phyloP scores from a whole-genome alignment of 345 rosid genomes.

The Draba incana region DNA sequence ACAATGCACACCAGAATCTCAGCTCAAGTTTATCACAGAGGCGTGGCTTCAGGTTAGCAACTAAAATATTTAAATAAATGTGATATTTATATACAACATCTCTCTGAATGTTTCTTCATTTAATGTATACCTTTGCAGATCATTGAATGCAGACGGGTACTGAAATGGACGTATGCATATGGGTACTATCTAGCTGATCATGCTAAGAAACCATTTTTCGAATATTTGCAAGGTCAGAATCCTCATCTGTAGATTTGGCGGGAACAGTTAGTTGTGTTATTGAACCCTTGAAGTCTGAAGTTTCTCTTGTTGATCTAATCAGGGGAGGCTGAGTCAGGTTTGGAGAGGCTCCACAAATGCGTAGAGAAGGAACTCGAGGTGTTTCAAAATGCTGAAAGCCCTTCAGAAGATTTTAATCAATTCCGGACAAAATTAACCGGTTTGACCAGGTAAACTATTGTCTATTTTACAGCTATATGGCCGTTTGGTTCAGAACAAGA shows the following conservation, averaged over 20 bases:
- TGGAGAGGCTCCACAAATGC: constrained; percentile 47
- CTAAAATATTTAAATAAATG: constrained; percentile 28
- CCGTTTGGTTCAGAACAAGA: neutral
- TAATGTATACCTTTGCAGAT: constrained; percentile 49
- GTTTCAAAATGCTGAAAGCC: constrained; percentile 36
- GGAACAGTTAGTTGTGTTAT: constrained; percentile 11
- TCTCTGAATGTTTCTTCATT: constrained; percentile 6
- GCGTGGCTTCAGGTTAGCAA: constrained; percentile 75
- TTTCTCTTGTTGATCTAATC: constrained; percentile 30
- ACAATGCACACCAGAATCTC: constrained; percentile 73
- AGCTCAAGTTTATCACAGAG: constrained; percentile 82
- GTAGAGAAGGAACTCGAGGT: constrained; percentile 35
- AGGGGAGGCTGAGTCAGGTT: constrained; percentile 48
- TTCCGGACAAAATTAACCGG: constrained; percentile 78
- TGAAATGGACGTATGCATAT: constrained; percentile 94
- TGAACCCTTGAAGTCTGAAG: constrained; percentile 19
- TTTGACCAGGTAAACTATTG: constrained; percentile 63
- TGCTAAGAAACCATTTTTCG: constrained; percentile 68
- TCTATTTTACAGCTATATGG: neutral
- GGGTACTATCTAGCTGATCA: constrained; percentile 78
- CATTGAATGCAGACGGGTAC: constrained; percentile 86
- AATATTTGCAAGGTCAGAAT: constrained; percentile 78
- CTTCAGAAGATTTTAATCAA: constrained; percentile 58
- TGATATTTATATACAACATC: neutral
- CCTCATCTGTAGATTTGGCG: constrained; percentile 8